A percentile compares a stretch with the other conserved stretches of the same genome.
Conservation (phyloP, 306 rosid species). For the Lathyrus sativus region DNA sequence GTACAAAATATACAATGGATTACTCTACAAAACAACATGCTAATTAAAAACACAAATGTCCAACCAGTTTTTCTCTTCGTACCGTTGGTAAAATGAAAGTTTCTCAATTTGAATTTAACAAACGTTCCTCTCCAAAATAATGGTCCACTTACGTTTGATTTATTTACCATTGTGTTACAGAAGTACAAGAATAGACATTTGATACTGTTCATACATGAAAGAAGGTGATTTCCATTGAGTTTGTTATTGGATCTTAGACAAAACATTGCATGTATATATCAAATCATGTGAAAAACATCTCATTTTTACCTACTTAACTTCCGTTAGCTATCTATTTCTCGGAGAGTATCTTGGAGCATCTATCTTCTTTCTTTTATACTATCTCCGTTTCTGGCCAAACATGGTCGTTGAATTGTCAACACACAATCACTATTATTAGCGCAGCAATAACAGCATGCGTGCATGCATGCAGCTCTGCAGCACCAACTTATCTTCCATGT, state of each 20-base stretch:
- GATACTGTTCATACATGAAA: no score
- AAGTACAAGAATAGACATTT: no score
- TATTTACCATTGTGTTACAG: background rate
- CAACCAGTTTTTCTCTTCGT: background rate
- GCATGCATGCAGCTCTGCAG: background rate
- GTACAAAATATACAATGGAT: no score
- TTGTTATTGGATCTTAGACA: constrained; percentile 17
- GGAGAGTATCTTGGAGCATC: constrained; percentile 6
- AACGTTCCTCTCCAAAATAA: background rate
- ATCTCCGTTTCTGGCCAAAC: constrained; percentile 36
- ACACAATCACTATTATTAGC: constrained; percentile 18
- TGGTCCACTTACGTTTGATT: background rate
- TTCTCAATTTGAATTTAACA: background rate
- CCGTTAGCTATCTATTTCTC: background rate
- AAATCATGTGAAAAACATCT: constrained; percentile 3
- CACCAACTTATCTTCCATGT: constrained; percentile 42
- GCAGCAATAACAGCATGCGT: constrained; percentile 17
- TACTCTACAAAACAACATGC: background rate
- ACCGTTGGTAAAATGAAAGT: background rate
- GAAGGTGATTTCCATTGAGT: background rate
- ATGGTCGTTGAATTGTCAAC: constrained; percentile 40
- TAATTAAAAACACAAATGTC: background rate
- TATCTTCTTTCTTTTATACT: background rate
- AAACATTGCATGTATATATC: constrained; percentile 25
- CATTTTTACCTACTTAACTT: background rate